phyloP scores from a whole-genome alignment of 2,329 filamentous ascomycete species.

The Venturia aucupariae region DNA sequence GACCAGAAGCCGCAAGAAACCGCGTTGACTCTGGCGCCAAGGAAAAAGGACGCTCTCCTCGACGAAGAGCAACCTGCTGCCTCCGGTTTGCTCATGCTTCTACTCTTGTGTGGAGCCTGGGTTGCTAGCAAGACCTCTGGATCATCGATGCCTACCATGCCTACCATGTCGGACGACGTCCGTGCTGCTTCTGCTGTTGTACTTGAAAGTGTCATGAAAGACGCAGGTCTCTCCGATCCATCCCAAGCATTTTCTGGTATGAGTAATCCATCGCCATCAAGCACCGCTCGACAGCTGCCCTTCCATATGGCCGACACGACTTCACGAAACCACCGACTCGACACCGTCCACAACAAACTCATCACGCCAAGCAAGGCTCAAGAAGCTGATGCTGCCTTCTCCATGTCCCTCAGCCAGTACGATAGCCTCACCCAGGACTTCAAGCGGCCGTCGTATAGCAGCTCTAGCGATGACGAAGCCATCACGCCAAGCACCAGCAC shows the following conservation, averaged over 20 bases:
- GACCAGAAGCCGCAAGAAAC: constrained; percentile 14
- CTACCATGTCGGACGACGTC: constrained; percentile 69
- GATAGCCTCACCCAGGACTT: constrained; percentile 74
- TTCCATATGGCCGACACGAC: constrained; percentile 9
- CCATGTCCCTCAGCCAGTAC: constrained; percentile 78
- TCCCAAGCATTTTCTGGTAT: constrained; percentile 29
- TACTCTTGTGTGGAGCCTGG: constrained; percentile 91
- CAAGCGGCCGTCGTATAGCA: constrained; percentile 36
- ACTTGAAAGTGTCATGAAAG: constrained; percentile 73
- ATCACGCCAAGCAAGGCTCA: constrained; percentile 66
- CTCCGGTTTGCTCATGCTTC: constrained; percentile 81
- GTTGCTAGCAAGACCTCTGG: constrained; percentile 78
- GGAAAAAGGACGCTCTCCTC: constrained; percentile 29
- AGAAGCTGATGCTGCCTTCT: constrained; percentile 79
- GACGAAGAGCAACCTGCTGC: constrained; percentile 54
- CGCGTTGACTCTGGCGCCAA: constrained; percentile 30
- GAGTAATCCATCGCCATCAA: constrained; percentile 23
- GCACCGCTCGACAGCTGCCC: neutral
- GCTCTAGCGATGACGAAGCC: constrained; percentile 32
- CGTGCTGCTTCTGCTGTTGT: constrained; percentile 68
- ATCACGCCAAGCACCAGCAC: constrained; percentile 29
- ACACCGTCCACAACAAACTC: constrained; percentile 37
- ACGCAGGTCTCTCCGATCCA: constrained; percentile 56
- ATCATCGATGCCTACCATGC: constrained; percentile 53
- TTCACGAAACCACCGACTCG: constrained; percentile 23